phyloP scores from a whole-genome alignment of 2,329 filamentous ascomycete genomes.

The Aspergillus melleus region DNA sequence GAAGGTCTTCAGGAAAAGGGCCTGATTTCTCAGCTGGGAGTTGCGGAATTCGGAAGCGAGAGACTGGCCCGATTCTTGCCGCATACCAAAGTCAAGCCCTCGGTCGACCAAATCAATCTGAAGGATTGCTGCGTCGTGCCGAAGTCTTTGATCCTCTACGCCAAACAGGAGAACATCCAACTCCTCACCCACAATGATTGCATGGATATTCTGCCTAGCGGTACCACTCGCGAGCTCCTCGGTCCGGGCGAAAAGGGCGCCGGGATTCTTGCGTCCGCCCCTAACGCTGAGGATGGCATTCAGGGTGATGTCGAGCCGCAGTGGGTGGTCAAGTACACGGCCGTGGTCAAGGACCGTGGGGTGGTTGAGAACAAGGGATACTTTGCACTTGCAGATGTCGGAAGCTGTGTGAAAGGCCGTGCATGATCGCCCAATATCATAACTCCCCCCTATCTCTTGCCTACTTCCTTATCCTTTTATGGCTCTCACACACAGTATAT shows the following conservation, averaged over 20 bases:
- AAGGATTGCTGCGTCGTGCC: conserved; percentile 95
- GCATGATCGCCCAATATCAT: too few relatives aligned
- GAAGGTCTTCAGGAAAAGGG: conserved; percentile 73
- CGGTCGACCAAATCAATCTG: conserved; percentile 94
- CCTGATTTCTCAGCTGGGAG: conserved; percentile 71
- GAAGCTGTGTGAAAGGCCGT: conserved; percentile 42
- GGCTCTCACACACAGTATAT: background rate
- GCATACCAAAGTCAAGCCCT: conserved; percentile 68
- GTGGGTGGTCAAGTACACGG: conserved; percentile 98
- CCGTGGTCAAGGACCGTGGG: conserved; percentile 87
- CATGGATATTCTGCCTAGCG: conserved; percentile 83
- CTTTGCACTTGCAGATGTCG: conserved; percentile 79
- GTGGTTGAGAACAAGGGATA: conserved; percentile 99
- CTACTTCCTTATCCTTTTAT: background rate
- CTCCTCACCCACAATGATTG: conserved; percentile 92
- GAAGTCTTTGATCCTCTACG: conserved; percentile 78
- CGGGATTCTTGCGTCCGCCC: conserved; percentile 68
- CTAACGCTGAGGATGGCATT: conserved; percentile 56
- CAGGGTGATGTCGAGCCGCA: conserved; percentile 78
- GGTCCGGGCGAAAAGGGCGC: conserved; percentile 71
- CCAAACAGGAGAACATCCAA: conserved; percentile 80
- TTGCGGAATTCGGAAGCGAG: conserved; percentile 88
- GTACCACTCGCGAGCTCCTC: conserved; percentile 80
- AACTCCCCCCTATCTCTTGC: conserved; percentile 9
- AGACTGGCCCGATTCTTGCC: conserved; percentile 76